Conservation (phyloP, 805 yeast species). For the Maudiozyma turicensis region DNA sequence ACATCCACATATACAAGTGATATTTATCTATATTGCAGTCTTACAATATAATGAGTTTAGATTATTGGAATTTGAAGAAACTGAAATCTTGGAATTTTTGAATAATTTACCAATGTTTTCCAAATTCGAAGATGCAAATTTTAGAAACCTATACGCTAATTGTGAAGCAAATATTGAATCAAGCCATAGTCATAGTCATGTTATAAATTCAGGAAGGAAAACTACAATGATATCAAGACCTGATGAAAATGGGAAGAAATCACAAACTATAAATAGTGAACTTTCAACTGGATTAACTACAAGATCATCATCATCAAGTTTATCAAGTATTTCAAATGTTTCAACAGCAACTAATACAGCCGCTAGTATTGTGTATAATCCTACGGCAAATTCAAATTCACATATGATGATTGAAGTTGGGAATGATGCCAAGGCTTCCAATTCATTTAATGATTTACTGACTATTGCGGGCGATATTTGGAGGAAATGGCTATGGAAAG, state of each 20-base stretch:
- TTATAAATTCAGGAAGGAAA: background rate
- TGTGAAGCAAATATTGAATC: background rate
- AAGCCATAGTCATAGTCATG: background rate
- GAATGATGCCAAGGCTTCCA: slow-evolving; percentile 35
- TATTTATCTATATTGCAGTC: slow-evolving; percentile 69
- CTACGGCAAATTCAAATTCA: slow-evolving; percentile 1
- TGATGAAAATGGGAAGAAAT: background rate
- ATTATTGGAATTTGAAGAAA: slow-evolving; percentile 78
- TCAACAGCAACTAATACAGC: background rate
- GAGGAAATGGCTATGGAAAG: slow-evolving; percentile 72
- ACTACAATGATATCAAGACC: background rate
- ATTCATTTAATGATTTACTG: slow-evolving; percentile 64
- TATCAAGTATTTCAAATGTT: background rate
- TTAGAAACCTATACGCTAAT: slow-evolving; percentile 17
- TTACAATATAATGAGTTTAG: slow-evolving; percentile 71
- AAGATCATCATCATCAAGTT: slow-evolving; percentile 1
- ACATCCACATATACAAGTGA: slow-evolving; percentile 67
- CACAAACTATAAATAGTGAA: slow-evolving; percentile 2
- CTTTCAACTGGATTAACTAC: slow-evolving; percentile 8
- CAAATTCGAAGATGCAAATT: slow-evolving; percentile 26
- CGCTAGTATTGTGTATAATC: background rate
- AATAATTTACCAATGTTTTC: slow-evolving; percentile 36
- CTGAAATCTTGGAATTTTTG: slow-evolving; percentile 74
- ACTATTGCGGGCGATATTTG: slow-evolving; percentile 78
- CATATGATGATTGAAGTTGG: slow-evolving; percentile 28